These are phyloP conservation scores for Sequoiadendron giganteum DNA, from an alignment of 75 land plant genomes.

Conservation along the genomic window DNA sequence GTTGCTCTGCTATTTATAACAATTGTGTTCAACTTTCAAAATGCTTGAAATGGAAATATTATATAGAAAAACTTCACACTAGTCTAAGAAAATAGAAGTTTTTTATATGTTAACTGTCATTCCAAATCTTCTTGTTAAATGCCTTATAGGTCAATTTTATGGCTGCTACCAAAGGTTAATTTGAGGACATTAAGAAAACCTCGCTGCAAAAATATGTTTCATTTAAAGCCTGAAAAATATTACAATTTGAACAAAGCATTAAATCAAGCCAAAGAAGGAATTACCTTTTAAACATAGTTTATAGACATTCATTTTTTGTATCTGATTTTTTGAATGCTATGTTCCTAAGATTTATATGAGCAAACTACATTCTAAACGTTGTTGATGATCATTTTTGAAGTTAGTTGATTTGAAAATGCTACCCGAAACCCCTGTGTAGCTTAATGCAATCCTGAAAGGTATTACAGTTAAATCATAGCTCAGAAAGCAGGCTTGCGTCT, in stretches of 20 bases:
- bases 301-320: too few relatives aligned
- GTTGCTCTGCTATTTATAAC: not conserved
- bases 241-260: too few relatives aligned
- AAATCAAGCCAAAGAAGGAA: too few relatives aligned
- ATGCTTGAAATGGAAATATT: not conserved
- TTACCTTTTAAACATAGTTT: not conserved
- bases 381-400: not conserved
- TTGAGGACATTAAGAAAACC: not conserved
- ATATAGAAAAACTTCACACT: not conserved
- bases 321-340: too few relatives aligned
- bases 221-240: not conserved
- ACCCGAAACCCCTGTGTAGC: not conserved
- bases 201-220: not conserved
- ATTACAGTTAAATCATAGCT: too few relatives aligned
- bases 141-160: not conserved
- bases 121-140: not conserved
- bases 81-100: not conserved
- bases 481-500: too few relatives aligned
- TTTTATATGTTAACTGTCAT: not conserved
- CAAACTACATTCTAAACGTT: not conserved
- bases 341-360: not conserved
- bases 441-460: too few relatives aligned
- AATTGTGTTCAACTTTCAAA: not conserved
- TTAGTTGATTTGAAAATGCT: not conserved
- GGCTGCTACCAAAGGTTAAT: not conserved